These are phyloP conservation scores for Podaxis pistillaris DNA, from an alignment of 768 basidiomycete genomes.

Conservation along the genomic window DNA sequence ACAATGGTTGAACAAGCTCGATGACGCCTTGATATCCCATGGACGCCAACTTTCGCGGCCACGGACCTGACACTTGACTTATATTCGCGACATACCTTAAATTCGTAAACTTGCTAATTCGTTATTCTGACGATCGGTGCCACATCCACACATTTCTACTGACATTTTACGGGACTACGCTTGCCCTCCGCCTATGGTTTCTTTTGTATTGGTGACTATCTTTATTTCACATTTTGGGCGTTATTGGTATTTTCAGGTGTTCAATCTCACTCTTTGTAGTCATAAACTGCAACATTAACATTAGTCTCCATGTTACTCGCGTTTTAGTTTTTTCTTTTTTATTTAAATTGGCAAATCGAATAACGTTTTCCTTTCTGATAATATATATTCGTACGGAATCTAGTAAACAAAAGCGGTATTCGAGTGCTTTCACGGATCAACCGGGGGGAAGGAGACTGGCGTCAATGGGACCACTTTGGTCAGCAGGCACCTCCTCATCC, in stretches of 20 bases:
- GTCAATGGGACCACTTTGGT: constrained; percentile 70
- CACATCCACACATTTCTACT: background rate
- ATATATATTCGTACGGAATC: background rate
- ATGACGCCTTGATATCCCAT: constrained; percentile 24
- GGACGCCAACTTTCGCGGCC: constrained; percentile 17
- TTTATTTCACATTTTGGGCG: constrained; percentile 9
- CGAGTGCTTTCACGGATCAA: constrained; percentile 29
- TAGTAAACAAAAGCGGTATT: background rate
- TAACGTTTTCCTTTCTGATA: background rate
- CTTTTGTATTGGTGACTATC: constrained; percentile 4
- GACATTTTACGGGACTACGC: background rate
- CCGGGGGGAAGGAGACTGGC: constrained; percentile 93
- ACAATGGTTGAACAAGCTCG: constrained; percentile 41
- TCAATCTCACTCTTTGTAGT: constrained; percentile 3
- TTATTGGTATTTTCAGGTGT: constrained; percentile 4
- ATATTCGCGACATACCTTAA: background rate
- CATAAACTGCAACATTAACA: background rate
- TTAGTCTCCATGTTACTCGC: background rate
- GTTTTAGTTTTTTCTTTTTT: background rate
- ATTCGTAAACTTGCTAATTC: constrained; percentile 3
- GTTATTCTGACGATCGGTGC: background rate
- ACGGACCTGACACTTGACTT: constrained; percentile 20
- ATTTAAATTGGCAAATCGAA: background rate
- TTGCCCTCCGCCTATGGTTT: background rate
- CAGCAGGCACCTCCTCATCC: constrained; percentile 44